Evolutionary conservation across 805 yeast species (phyloP).

Genomic region (Sugiyamaella floridensis): DNA sequence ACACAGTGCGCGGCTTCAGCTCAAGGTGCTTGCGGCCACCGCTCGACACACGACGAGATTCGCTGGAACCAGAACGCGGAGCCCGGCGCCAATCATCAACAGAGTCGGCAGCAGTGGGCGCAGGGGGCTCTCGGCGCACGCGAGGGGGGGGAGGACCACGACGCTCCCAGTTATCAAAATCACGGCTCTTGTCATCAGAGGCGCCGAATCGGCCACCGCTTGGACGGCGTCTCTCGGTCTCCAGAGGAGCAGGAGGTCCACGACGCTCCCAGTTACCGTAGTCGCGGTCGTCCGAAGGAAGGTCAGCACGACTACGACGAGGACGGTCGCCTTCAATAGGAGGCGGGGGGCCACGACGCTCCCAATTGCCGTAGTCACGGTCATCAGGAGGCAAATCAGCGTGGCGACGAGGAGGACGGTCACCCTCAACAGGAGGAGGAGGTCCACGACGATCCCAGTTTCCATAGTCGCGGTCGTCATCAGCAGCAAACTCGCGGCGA

Average conservation of each 20-base stretch:
- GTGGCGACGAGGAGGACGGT: conserved; percentile 14
- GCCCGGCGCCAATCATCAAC: conserved; percentile 27
- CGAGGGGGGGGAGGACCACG: conserved; percentile 10
- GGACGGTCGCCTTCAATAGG: conserved; percentile 39
- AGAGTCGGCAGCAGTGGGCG: conserved; percentile 14
- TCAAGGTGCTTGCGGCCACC: conserved; percentile 32
- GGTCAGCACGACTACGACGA: conserved; percentile 5
- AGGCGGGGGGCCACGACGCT: conserved; percentile 40
- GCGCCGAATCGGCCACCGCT: conserved; percentile 17
- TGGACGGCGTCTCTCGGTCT: conserved; percentile 9
- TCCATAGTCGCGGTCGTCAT: conserved; percentile 20
- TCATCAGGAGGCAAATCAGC: conserved; percentile 30
- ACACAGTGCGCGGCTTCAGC: conserved; percentile 30
- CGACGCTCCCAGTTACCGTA: conserved; percentile 28
- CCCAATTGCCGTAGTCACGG: conserved; percentile 41
- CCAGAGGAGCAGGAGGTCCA: conserved; percentile 24
- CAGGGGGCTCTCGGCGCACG: conserved; percentile 33
- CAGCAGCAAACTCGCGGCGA: conserved; percentile 14
- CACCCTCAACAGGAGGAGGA: conserved; percentile 45
- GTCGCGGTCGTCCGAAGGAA: conserved; percentile 43
- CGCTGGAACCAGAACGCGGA: conserved; percentile 22
- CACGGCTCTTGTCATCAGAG: conserved; percentile 39
- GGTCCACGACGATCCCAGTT: conserved; percentile 37
- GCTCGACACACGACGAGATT: conserved; percentile 16
- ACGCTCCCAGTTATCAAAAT: conserved; percentile 31